phyloP scores from a whole-genome alignment of 192 early-diverging fungal genomes.

The Coemansia sp. region DNA sequence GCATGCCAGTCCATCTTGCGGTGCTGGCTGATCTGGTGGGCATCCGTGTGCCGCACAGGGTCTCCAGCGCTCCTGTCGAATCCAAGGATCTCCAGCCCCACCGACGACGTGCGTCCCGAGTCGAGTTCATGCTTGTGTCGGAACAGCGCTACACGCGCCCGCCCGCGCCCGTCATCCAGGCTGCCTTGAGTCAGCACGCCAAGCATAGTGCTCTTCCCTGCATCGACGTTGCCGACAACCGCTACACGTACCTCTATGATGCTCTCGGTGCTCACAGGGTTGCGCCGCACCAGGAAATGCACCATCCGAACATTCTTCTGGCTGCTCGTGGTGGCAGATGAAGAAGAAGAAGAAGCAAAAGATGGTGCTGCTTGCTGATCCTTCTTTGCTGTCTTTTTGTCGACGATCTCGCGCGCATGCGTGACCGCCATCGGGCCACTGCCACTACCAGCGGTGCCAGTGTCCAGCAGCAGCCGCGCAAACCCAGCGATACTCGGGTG shows the following conservation, averaged over 20 bases:
- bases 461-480: conserved; percentile 39
- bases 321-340: no score
- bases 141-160: conserved; percentile 86
- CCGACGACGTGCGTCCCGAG: conserved; percentile 84
- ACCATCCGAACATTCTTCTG: conserved; percentile 4
- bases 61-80: conserved; percentile 63
- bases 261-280: conserved; percentile 73
- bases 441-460: conserved; percentile 10
- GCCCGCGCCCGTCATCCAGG: conserved; percentile 91
- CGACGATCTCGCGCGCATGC: conserved; percentile 20
- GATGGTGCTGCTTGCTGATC: neutral
- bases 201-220: conserved; percentile 84
- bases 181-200: conserved; percentile 89
- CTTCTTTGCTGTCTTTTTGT: conserved; percentile 4
- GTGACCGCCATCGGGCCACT: neutral
- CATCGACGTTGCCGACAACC: conserved; percentile 88
- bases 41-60: conserved; percentile 33
- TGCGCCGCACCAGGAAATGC: conserved; percentile 64
- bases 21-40: conserved; percentile 1
- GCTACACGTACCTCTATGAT: conserved; percentile 84
- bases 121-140: conserved; percentile 90
- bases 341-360: no score
- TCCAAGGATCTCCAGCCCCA: conserved; percentile 88
- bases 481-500: conserved; percentile 17
- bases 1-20: conserved; percentile 79